A percentile compares a stretch with the other conserved stretches of the same genome.
These are phyloP conservation scores for Diutina scorzettiae DNA, from an alignment of 1,139 yeast genomes.

Conservation along the genomic window DNA sequence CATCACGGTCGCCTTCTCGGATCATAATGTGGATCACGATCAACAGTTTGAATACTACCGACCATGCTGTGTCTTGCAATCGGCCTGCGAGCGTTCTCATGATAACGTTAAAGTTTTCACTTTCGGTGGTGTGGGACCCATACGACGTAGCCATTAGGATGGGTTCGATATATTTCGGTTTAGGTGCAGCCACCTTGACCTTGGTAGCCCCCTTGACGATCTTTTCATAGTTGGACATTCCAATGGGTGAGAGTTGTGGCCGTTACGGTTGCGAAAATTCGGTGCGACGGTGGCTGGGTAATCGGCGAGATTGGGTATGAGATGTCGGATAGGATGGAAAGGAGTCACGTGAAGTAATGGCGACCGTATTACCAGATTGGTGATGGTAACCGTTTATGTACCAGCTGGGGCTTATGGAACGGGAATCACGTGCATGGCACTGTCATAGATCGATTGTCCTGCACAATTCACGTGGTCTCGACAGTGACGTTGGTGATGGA, in stretches of 20 bases:
- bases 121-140: constrained; percentile 22
- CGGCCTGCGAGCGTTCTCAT: constrained; percentile 52
- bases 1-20: constrained; percentile 76
- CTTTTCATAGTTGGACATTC: constrained; percentile 36
- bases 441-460: too few species aligned
- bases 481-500: too few species aligned
- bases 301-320: background rate
- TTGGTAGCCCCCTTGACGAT: constrained; percentile 39
- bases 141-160: constrained; percentile 63
- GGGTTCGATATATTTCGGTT: constrained; percentile 90
- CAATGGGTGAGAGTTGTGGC: too few species aligned
- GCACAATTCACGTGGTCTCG: too few species aligned
- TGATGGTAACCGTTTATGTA: too few species aligned
- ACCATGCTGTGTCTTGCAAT: constrained; percentile 75
- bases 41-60: constrained; percentile 75
- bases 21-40: constrained; percentile 84
- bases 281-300: background rate
- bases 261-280: too few species aligned
- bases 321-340: too few species aligned
- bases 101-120: constrained; percentile 55
- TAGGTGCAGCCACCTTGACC: constrained; percentile 87
- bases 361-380: too few species aligned
- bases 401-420: too few species aligned
- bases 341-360: too few species aligned
- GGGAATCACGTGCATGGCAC: too few species aligned